Evolutionary conservation across 768 basidiomycete genomes (phyloP), one percentile per base, ranked within the genome.

Genomic region (Coprinopsis marcescibilis): DNA sequence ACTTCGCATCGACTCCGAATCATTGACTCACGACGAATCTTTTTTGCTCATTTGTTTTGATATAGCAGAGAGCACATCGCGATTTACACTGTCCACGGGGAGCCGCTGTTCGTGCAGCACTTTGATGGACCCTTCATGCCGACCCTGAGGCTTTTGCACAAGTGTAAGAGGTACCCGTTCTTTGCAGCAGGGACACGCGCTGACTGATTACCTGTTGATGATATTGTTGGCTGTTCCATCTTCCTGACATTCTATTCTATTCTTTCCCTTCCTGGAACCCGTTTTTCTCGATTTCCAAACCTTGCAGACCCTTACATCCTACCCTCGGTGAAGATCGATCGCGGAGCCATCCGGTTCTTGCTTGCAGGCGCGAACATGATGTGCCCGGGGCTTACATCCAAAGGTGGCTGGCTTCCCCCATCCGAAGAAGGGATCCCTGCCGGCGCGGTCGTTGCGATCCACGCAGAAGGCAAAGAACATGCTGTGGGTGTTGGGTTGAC

Each of bases 281-380:
- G n/a, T n/a, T n/a, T n/a, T n/a, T n/a, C n/a, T n/a, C n/a, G n/a
- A n/a, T n/a, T n/a, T n/a, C n/a, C n/a, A n/a, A n/a, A n/a, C 35
- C 17, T 46, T 43, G 47, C 64, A 99, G 95, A 96, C 71, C 96
- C 96, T 6, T 85, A 78, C 57, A 72, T 98, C 53, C 77, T 98
- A 25, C 91, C 94, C 3, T 81, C 76, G 57, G 92, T 95, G 40
- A 80, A 83, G 53, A 76, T 98, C 39, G 96, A 99, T 71, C 85
- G 95, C 42, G 96, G 96, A 40, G 96, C 96, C 44, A 99, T 99
- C 68, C 89, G 94, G 26, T 99, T 97, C 67, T 77, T 99, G 30
- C 80, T 99, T 37, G 85, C 83, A 10, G 96, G 91, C 13, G 91
- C 91, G 20, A 83, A 86, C 67, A 93, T 95, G 88, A 95, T 95